Evolutionary conservation across 1,284 basidiomycete species (phyloP), one percentile per base, ranked within the genome.

Genomic region (Ceratobasidium sp.): DNA sequence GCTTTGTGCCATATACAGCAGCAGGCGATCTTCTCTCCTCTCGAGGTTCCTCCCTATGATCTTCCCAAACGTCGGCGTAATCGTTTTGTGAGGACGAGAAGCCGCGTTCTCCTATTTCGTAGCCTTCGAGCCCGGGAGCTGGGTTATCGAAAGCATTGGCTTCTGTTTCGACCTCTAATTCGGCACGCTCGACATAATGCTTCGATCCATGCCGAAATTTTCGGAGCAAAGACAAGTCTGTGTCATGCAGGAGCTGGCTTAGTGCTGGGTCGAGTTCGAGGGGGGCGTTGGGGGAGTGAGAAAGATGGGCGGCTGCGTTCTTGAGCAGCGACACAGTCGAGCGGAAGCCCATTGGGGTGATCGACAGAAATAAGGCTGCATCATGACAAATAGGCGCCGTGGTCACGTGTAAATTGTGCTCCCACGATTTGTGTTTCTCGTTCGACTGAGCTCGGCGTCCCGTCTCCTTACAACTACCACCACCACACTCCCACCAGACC

Each of bases 21-120:
- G 93, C 93, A 61, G 93, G 92, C 26, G 92, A 93, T 77, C 92
- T 91, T 72, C 91, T 82, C 53, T 85, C 82, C 64, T 84, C 83
- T 67, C 81, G 79, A 28, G 75, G 77, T 9, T 14, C 36, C 14
- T 39, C 36, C 14, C 8, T 39, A 39, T 39, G 6, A 39, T 81
- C 80, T 21, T 80, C 78, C 5, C 80, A 80, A 21, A 79, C 79
- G 58, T 78, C 79, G 23, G 79, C 73, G 12, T 60, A 30, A 3
- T 52, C 41, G 18, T 36, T 16, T 26, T 41, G 36, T 14, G 48
- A n/a, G 18, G 9, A 28, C 32, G n/a, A 50, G 39, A 26, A 30
- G 28, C 70, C 45, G 41, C 32, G 46, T 34, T 62, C 72, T 34
- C 52, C 59, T 10, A 55, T 55, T 10, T 50, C 65, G 28, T 72